A percentile compares a stretch with the other conserved stretches of the same genome.
Conservation (phyloP, 106 monocot genomes). For the Dendrobium catenatum region DNA sequence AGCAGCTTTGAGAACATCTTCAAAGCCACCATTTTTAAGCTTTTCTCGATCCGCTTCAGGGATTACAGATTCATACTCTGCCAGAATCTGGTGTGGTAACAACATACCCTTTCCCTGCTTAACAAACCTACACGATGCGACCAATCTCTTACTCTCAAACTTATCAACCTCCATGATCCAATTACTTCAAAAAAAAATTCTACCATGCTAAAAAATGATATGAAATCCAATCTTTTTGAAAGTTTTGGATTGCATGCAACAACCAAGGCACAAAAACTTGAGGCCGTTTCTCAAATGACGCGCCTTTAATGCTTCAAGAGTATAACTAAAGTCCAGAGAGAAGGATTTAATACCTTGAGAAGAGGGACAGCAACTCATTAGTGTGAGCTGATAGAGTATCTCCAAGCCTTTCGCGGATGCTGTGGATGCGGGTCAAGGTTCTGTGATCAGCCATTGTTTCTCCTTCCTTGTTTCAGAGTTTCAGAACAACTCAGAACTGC, state of each 20-base stretch:
- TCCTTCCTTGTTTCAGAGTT: no score
- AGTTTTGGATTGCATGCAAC: no score
- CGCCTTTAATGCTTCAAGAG: background rate
- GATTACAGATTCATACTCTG: constrained; percentile 44
- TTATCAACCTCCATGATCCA: background rate
- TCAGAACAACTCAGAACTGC: no score
- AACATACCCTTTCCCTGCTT: constrained; percentile 90
- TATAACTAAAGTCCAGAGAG: background rate
- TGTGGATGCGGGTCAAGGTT: constrained; percentile 38
- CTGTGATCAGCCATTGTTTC: constrained; percentile 9
- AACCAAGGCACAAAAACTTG: no score
- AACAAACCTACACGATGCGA: constrained; percentile 47
- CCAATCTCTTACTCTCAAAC: background rate
- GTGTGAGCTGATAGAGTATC: constrained; percentile 57
- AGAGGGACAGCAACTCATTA: constrained; percentile 50
- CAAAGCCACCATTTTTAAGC: constrained; percentile 43
- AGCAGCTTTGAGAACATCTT: constrained; percentile 49
- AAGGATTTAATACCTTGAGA: constrained; percentile 42
- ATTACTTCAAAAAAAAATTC: background rate
- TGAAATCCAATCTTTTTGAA: no score
- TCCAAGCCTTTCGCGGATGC: constrained; percentile 46
- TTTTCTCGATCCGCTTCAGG: constrained; percentile 33
- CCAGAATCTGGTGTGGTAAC: constrained; percentile 68
- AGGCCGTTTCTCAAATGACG: background rate
- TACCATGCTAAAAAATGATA: background rate